Evolutionary conservation across 2,329 filamentous ascomycete genomes (phyloP), one percentile per base, ranked within the genome.

Genomic region (Cercospora sojina): DNA sequence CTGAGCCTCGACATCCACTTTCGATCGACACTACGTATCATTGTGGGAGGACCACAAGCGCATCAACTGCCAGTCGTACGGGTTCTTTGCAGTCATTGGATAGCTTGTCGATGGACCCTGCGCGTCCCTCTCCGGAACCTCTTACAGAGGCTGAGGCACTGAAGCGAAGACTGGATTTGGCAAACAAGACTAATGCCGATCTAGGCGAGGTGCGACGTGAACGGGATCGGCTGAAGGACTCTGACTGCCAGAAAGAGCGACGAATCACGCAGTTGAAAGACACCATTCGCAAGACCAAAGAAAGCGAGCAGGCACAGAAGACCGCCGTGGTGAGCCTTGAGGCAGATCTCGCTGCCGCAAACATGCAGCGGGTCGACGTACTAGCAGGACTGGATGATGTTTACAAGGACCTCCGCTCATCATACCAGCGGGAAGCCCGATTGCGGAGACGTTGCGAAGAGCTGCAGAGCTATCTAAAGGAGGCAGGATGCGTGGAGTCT

Each of bases 361-460:
- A 83, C 65, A 74, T 75, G 16, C 75, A 79, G 63, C 80, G 79
- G 61, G 53, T 80, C 0, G 81, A 83, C 64, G 77, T 73, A 4
- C 68, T 77, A 10, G 73, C 77, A 65, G 73, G 71, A 13, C 74
- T 75, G 41, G 67, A 74, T 59, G 71, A 76, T 32, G 72, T 78
- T 10, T 75, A 79, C 61, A 75, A 79, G 55, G 73, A 79, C 55
- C 64, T 80, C 9, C 75, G 73, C 63, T 12, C 53, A 59, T 47
- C 59, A 61, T 51, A 55, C 25, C 23, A 51, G 61, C 51, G 55
- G 43, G 43, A 61, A 59, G 27, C 38, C 5, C n/a, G 6, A 10
- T 18, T 61, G 23, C 35, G 41, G 6, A 20, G 16, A 27, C 32
- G 41, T 29, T 41, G 38, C 23, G 38, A 32, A 20, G 59, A 61